phyloP scores from a whole-genome alignment of 2,329 filamentous ascomycete genomes.

The Emmonsiellopsis sp. region DNA sequence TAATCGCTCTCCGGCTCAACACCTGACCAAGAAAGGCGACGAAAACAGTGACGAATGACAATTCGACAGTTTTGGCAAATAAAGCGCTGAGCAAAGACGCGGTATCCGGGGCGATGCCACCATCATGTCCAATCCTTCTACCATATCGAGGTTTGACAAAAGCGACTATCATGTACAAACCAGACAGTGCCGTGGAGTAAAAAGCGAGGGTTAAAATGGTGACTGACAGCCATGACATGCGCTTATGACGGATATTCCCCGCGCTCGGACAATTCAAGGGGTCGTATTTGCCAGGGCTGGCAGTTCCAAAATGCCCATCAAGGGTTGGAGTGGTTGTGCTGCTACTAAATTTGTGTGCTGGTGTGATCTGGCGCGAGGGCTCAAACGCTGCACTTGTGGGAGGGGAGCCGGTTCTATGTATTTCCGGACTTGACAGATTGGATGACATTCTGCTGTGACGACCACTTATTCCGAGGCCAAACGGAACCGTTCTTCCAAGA shows the following conservation, averaged over 20 bases:
- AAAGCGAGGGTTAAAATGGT: slow-evolving; percentile 28
- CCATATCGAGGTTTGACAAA: slow-evolving; percentile 56
- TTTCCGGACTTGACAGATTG: neutral
- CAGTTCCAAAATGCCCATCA: neutral
- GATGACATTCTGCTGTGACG: neutral
- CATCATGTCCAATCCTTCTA: slow-evolving; percentile 44
- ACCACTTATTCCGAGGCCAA: slow-evolving; percentile 1
- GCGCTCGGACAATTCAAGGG: slow-evolving; percentile 22
- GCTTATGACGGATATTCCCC: slow-evolving; percentile 20
- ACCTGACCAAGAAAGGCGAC: slow-evolving; percentile 68
- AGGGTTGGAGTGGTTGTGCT: neutral
- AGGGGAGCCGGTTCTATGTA: neutral
- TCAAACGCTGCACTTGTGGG: too few species aligned
- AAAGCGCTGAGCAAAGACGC: slow-evolving; percentile 61
- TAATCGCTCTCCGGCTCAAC: slow-evolving; percentile 59
- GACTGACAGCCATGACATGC: slow-evolving; percentile 27
- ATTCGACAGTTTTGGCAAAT: slow-evolving; percentile 66
- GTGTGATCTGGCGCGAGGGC: neutral
- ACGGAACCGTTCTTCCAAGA: neutral
- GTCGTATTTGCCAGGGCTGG: neutral
- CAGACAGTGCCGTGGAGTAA: slow-evolving; percentile 29
- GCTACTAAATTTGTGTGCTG: neutral
- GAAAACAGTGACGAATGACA: slow-evolving; percentile 69
- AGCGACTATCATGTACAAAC: slow-evolving; percentile 56
- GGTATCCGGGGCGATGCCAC: slow-evolving; percentile 49